Base-by-base conservation (phyloP, 2,329 filamentous ascomycete species). In the Diaporthe aspalathi region DNA sequence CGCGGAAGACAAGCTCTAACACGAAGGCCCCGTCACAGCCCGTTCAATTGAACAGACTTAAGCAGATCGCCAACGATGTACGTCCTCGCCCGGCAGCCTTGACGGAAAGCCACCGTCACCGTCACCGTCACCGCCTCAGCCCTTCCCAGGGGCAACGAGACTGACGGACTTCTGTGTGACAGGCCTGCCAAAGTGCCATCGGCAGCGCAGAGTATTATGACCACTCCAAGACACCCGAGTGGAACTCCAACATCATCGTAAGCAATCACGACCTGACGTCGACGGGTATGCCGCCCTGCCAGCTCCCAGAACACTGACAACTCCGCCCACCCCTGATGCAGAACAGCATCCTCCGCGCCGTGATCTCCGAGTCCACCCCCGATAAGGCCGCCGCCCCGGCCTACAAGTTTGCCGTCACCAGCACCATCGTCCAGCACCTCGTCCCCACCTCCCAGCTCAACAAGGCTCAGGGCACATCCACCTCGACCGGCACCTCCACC, bases 331-430 rank as follows among this genome's bases (percentile, higher is more conserved):
- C 60, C 70, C 54, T 17, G 16, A 7, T 71, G 70, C 76, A 94
- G 92, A 93, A 92, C 85, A 89, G 87, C 70, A 93, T 95, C 80
- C 90, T 96, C 75, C 90, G 92, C 79, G 87, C 90, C 67, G 87
- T 95, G 75, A 94, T 95, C 82, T 91, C 91, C 75, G 93, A 95
- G 80, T 91, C 92, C 65, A 90, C 88, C 22, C 87, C 89, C 22
- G 80, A 86, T 60, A 83, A 86, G 73, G 84, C 86, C 73, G 83
- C 86, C 35, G 84, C 89, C 32, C 92, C 93, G 6, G 82, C 85
- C 20, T 97, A 91, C 89, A 98, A 98, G 84, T 98, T 95, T 84
- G 94, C 94, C 76, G 94, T 97, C 84, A 98, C 97, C 88, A 97
- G 94, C 86, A 98, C 95, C 75, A 98, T 98, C 80, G 97, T 98